Evolutionary conservation across 176 grass and related monocot genomes (phyloP).

Genomic region (Hsuehochloa calcarea): DNA sequence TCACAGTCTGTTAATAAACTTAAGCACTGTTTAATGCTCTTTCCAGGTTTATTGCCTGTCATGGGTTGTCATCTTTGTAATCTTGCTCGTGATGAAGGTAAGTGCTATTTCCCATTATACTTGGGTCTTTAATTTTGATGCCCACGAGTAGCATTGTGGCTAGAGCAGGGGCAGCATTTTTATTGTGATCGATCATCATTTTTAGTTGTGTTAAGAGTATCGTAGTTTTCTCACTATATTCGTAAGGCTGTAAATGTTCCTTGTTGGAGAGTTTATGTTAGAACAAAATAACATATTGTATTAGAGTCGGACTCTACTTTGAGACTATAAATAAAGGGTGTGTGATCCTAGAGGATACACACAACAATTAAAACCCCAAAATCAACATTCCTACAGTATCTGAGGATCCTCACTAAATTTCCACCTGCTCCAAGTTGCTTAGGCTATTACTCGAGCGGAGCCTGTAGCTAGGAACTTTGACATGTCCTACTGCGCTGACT

Average conservation of each 20-base stretch:
- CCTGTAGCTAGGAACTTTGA: background rate
- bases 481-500: background rate
- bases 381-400: background rate
- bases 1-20: background rate
- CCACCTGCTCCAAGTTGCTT: background rate
- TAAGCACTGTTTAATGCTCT: background rate
- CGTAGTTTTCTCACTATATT: background rate
- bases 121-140: background rate
- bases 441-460: background rate
- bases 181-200: background rate
- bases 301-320: too few species aligned
- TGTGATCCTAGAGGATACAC: too few species aligned
- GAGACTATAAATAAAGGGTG: too few species aligned
- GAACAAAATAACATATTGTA: too few species aligned
- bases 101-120: background rate
- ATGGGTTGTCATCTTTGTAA: constrained; percentile 87
- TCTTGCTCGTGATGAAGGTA: constrained; percentile 90
- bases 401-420: background rate
- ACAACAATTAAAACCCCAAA: too few species aligned
- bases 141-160: background rate
- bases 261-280: too few species aligned
- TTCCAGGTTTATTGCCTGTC: constrained; percentile 93
- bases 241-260: background rate
- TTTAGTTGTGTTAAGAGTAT: background rate
- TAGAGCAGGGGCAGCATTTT: background rate